Evolutionary conservation across 345 rosid species (phyloP), one percentile per base, ranked within the genome.

Genomic region (Streptanthus diversifolius): DNA sequence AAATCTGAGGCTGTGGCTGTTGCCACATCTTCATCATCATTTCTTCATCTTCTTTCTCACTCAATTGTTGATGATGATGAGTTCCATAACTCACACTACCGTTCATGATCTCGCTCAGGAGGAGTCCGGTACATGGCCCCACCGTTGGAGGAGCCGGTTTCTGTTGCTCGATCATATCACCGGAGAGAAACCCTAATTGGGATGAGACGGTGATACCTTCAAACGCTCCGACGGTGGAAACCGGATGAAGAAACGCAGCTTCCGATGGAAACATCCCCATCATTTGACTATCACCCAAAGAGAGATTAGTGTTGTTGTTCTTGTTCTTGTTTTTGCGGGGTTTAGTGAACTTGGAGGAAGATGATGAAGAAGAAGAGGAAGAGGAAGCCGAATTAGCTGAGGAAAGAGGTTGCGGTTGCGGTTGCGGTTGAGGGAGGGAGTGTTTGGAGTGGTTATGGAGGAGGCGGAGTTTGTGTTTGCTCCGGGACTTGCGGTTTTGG

Each of bases 401-500:
- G 29, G 72, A 68, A 40, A 40, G 52, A 6, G 63, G 53, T 9
- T 41, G 77, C 2, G 49, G 71, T 5, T 65, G 80, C 24, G 47
- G 32, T 29, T 80, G 83, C 7, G 71, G 29, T 15, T 67, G 73
- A 30, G 69, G 47, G 21, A 59, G 82, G 18, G 76, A 63, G 39
- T 39, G 80, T 87, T 51, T 83, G 77, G 41, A 49, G 88, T 75
- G 86, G 75, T 76, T 84, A 61, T 84, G 97, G 62, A 87, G 89
- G 81, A 85, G 88, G 18, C 92, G 88, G 13, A 87, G 88, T 82
- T 92, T 95, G 81, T 89, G 92, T 80, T 95, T 95, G 87, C 91
- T 95, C 68, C 99, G 83, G 22, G 99, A 95, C 79, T 95, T 95
- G 33, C 98, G 80, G 85, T 95, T 95, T 70, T 95, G 99, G 81